These are phyloP conservation scores for Moringa oleifera DNA, from an alignment of 345 rosid species.

Conservation along the genomic window DNA sequence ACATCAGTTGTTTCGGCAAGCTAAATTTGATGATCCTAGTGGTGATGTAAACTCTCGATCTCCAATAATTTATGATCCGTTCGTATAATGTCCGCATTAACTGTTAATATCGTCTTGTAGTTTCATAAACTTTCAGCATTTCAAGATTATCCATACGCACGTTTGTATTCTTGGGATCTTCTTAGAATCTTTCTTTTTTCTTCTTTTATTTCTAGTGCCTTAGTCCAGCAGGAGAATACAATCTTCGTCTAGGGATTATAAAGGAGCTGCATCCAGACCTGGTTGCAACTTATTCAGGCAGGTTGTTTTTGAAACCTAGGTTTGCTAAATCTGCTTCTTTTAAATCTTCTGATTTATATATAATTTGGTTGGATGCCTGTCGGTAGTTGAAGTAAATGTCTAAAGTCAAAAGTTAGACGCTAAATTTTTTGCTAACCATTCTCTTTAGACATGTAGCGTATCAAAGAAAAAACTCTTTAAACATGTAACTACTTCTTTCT, in stretches of 20 bases:
- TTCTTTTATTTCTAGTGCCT: constrained; percentile 56
- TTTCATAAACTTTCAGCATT: neutral
- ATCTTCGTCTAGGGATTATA: constrained; percentile 95
- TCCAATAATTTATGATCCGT: neutral
- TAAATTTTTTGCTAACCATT: too few species aligned
- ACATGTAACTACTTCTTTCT: constrained; percentile 16
- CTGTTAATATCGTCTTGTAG: neutral
- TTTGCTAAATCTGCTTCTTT: too few species aligned
- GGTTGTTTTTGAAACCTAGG: constrained; percentile 46
- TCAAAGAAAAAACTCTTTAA: too few species aligned
- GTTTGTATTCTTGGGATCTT: neutral
- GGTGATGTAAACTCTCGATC: constrained; percentile 71
- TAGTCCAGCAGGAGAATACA: constrained; percentile 97
- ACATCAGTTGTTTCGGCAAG: constrained; percentile 97
- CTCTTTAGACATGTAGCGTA: too few species aligned
- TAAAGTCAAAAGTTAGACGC: too few species aligned
- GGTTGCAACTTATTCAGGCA: constrained; percentile 97
- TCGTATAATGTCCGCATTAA: too few species aligned
- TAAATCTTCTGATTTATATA: constrained; percentile 4
- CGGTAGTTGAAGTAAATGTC: neutral
- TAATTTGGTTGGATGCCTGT: neutral
- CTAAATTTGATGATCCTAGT: constrained; percentile 93
- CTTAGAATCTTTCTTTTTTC: constrained; percentile 18
- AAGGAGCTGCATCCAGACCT: constrained; percentile 98
- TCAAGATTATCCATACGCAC: neutral